These are phyloP conservation scores for Shiraia sp. DNA, from an alignment of 2,329 filamentous ascomycete genomes.

Conservation along the genomic window DNA sequence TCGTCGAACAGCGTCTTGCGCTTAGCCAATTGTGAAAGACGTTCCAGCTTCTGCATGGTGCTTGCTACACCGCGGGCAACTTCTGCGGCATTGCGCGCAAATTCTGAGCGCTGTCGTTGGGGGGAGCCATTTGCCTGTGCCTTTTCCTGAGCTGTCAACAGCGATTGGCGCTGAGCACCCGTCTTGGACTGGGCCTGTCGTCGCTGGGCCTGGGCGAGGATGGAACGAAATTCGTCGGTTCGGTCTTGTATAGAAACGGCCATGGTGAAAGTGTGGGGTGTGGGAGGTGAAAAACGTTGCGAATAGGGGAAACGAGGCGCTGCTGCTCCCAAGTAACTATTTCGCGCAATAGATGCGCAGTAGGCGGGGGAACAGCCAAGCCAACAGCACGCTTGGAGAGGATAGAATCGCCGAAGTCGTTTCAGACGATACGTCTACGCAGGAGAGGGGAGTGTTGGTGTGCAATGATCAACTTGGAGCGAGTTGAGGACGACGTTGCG, in stretches of 20 bases:
- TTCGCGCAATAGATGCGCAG: slow-evolving; percentile 10
- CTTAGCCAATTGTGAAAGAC: slow-evolving; percentile 90
- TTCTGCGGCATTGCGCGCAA: slow-evolving; percentile 86
- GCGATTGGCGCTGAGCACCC: slow-evolving; percentile 76
- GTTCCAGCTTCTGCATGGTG: slow-evolving; percentile 94
- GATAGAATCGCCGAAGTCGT: no score
- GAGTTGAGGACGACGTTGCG: slow-evolving; percentile 3
- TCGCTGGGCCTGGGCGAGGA: slow-evolving; percentile 83
- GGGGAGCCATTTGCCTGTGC: slow-evolving; percentile 59
- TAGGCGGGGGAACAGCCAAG: no score
- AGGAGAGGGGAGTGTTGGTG: no score
- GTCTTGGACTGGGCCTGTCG: slow-evolving; percentile 75
- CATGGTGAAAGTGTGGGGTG: slow-evolving; percentile 46
- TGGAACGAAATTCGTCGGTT: slow-evolving; percentile 91
- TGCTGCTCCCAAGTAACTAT: slow-evolving; percentile 7
- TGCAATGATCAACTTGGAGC: no score
- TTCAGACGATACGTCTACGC: no score
- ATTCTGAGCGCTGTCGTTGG: slow-evolving; percentile 72
- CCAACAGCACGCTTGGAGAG: no score
- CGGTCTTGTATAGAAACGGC: slow-evolving; percentile 88
- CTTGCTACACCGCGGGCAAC: slow-evolving; percentile 89
- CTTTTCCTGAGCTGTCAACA: slow-evolving; percentile 72
- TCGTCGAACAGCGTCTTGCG: slow-evolving; percentile 97
- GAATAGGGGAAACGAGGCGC: slow-evolving; percentile 8
- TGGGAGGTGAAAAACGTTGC: slow-evolving; percentile 7